Base-by-base conservation (phyloP, 768 basidiomycete genomes). In the Pulveroboletus sp. region DNA sequence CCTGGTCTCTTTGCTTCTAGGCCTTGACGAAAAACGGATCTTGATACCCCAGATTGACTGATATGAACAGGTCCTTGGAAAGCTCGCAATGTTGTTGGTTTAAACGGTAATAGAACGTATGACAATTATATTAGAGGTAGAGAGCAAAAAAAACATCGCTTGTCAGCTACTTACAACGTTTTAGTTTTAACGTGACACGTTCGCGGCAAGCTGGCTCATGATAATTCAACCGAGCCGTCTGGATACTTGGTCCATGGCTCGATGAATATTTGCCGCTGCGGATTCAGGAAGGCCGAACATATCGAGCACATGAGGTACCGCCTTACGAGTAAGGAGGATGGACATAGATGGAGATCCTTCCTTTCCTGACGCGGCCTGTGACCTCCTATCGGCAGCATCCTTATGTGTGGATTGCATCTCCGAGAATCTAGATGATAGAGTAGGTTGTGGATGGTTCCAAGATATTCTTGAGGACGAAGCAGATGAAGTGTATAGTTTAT, bases 191-290 rank as follows among this genome's bases (percentile, higher is more conserved):
- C n/a, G n/a, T n/a, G n/a, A n/a, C n/a, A n/a, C n/a, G n/a, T n/a
- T n/a, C n/a, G n/a, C n/a, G n/a, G n/a, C n/a, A n/a, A n/a, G n/a
- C n/a, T n/a, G n/a, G n/a, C n/a, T n/a, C n/a, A n/a, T n/a, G n/a
- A n/a, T n/a, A n/a, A n/a, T n/a, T n/a, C n/a, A n/a, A n/a, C n/a
- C n/a, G n/a, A n/a, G n/a, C n/a, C n/a, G n/a, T n/a, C n/a, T n/a
- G n/a, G n/a, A n/a, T 42, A 71, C 73, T 63, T 90, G 87, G 51
- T 82, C 80, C 12, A 88, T 63, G 5, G 86, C 88, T 30, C 85
- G 78, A 55, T 78, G 72, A 37, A 89, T 63, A 58, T 84, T 79
- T 29, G 71, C 66, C 23, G 69, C 71, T 24, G 77, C 71, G 22
- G 68, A 70, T 26, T 69, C 56, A 9, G 77, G 70, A 23, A 86